Percentiles rank a stretch among this genome's conserved stretches.
phyloP scores from a whole-genome alignment of 2,329 filamentous ascomycete species.

The Colletotrichum sp. region DNA sequence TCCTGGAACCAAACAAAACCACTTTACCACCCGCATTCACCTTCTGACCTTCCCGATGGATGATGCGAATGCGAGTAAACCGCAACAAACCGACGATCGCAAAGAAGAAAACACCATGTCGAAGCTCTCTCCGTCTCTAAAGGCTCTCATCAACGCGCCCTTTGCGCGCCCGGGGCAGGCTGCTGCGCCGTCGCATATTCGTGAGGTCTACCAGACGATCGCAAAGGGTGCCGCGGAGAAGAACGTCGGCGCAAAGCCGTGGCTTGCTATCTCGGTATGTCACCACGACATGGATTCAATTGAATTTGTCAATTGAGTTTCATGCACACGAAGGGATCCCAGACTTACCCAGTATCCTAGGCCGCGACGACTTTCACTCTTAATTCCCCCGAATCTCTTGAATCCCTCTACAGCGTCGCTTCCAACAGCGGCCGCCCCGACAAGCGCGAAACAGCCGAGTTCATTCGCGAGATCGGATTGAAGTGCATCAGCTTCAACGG shows the following conservation, averaged over 20 bases:
- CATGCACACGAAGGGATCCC: background rate
- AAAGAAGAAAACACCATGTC: slow-evolving; percentile 58
- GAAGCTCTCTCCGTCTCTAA: slow-evolving; percentile 74
- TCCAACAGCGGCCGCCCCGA: slow-evolving; percentile 28
- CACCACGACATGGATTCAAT: background rate
- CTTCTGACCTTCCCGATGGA: background rate
- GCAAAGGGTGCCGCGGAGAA: slow-evolving; percentile 66
- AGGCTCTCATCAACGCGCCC: slow-evolving; percentile 75
- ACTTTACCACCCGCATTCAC: background rate
- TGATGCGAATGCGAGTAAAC: background rate
- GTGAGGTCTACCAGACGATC: slow-evolving; percentile 68
- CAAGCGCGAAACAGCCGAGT: slow-evolving; percentile 59
- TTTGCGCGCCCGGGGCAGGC: slow-evolving; percentile 70
- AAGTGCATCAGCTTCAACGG: slow-evolving; percentile 84
- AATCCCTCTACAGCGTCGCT: slow-evolving; percentile 63
- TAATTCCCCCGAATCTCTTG: slow-evolving; percentile 81
- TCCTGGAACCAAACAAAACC: slow-evolving; percentile 3
- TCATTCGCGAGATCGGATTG: slow-evolving; percentile 77
- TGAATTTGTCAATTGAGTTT: background rate
- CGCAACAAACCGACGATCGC: background rate
- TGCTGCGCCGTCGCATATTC: slow-evolving; percentile 67
- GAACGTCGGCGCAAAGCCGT: slow-evolving; percentile 67
- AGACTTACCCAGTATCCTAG: slow-evolving; percentile 39
- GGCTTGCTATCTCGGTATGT: slow-evolving; percentile 69
- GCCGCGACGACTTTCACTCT: slow-evolving; percentile 85